Evolutionary conservation across 1,284 basidiomycete genomes (phyloP).

Genomic region (Albatrellus sp.): DNA sequence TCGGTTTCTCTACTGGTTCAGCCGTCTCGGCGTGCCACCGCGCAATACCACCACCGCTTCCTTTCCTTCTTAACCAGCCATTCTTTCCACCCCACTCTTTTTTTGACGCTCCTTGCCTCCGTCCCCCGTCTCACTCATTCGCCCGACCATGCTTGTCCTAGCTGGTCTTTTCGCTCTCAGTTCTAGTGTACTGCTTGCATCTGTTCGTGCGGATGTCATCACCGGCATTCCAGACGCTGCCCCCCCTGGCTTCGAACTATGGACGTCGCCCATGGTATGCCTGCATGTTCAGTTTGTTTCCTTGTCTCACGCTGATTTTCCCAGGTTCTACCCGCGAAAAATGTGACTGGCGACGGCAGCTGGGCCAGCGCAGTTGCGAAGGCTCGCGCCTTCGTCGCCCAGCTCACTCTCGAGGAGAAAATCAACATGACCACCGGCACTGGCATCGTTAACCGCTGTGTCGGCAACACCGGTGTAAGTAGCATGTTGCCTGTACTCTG

Average conservation of each 20-base stretch:
- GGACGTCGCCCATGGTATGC: constrained; percentile 3
- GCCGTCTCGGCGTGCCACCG: too few relatives aligned
- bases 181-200: too few relatives aligned
- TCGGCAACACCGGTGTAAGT: constrained; percentile 29
- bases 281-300: too few relatives aligned
- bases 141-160: too few relatives aligned
- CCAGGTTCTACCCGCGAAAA: constrained; percentile 2
- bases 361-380: background rate
- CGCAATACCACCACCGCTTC: too few relatives aligned
- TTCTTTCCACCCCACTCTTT: too few relatives aligned
- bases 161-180: too few relatives aligned
- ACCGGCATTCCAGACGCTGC: constrained; percentile 5
- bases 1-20: too few relatives aligned
- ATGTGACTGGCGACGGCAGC: constrained; percentile 2
- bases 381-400: background rate
- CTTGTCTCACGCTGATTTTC: too few relatives aligned
- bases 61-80: too few relatives aligned
- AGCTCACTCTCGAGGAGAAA: constrained; percentile 27
- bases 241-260: constrained; percentile 2
- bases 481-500: constrained; percentile 25
- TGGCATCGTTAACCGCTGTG: constrained; percentile 28
- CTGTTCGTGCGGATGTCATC: constrained; percentile 4
- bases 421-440: constrained; percentile 27
- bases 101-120: too few relatives aligned
- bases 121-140: too few relatives aligned